Percentiles rank a stretch among this genome's conserved stretches.
phyloP scores from a whole-genome alignment of 2,329 filamentous ascomycete species.

The Calonectria ilicicola region DNA sequence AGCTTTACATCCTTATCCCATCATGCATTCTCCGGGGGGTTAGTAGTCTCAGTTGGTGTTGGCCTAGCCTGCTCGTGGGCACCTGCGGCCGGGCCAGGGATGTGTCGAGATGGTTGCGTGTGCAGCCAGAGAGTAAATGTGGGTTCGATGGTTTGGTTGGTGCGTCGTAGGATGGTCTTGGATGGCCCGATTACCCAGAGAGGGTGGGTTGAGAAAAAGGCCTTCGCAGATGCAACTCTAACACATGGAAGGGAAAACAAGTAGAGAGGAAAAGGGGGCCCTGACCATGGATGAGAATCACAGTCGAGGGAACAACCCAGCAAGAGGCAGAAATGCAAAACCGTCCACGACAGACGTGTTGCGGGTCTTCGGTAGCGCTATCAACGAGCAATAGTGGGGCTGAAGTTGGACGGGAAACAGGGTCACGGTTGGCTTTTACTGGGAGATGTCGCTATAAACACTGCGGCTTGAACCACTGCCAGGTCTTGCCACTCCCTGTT shows the following conservation, averaged over 20 bases:
- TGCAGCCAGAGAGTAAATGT: conserved; percentile 13
- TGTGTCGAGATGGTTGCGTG: conserved; percentile 24
- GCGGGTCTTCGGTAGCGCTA: conserved; percentile 23
- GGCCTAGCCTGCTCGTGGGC: conserved; percentile 32
- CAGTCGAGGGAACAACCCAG: not conserved
- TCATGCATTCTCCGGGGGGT: too few species aligned
- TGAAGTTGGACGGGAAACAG: too few species aligned
- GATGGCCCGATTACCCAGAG: conserved; percentile 18
- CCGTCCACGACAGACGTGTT: not conserved
- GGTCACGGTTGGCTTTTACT: too few species aligned
- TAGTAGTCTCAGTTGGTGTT: too few species aligned
- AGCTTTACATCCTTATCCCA: too few species aligned
- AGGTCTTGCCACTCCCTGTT: too few species aligned
- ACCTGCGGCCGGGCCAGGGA: conserved; percentile 26
- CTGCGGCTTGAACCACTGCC: too few species aligned
- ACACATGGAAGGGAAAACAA: not conserved
- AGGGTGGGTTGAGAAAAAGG: not conserved
- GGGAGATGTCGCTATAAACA: too few species aligned
- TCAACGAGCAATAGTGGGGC: conserved; percentile 29
- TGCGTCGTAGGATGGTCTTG: conserved; percentile 21
- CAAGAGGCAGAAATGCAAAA: not conserved
- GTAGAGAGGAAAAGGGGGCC: not conserved
- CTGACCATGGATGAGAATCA: not conserved
- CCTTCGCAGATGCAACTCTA: not conserved
- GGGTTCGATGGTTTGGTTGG: conserved; percentile 22